phyloP scores from a whole-genome alignment of 2,329 filamentous ascomycete genomes.

The Aspergillus udagawae region DNA sequence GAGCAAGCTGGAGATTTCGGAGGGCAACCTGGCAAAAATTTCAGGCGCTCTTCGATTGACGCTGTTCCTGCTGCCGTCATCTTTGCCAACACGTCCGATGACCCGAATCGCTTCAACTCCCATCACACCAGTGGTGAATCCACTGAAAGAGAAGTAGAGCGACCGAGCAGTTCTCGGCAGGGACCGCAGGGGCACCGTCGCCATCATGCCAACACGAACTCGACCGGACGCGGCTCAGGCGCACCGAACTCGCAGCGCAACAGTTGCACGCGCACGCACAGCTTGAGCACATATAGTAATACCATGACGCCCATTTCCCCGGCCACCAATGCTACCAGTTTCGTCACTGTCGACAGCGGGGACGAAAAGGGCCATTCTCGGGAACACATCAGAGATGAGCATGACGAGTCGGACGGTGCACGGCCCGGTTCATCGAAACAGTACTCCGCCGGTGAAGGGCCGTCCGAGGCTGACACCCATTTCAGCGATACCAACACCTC shows the following conservation, averaged over 20 bases:
- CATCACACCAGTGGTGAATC: constrained; percentile 6
- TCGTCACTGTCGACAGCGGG: constrained; percentile 39
- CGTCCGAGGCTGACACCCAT: constrained; percentile 16
- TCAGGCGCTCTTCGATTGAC: constrained; percentile 18
- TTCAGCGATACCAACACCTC: constrained; percentile 24
- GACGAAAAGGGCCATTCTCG: constrained; percentile 34
- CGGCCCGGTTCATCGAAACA: constrained; percentile 30
- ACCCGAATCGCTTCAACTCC: constrained; percentile 9
- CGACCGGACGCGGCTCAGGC: constrained; percentile 31
- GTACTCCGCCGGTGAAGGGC: constrained; percentile 17
- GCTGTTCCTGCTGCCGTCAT: constrained; percentile 26
- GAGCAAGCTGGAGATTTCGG: constrained; percentile 7
- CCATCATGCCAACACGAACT: constrained; percentile 32
- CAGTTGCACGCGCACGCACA: constrained; percentile 39
- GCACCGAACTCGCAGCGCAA: constrained; percentile 33
- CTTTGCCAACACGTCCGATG: constrained; percentile 21
- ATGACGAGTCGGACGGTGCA: constrained; percentile 26
- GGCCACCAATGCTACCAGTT: constrained; percentile 43
- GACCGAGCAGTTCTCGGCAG: constrained; percentile 28
- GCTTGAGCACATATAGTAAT: constrained; percentile 41
- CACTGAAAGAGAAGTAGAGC: constrained; percentile 18
- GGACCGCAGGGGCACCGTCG: constrained; percentile 16
- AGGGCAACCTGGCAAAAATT: constrained; percentile 8
- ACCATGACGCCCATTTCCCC: constrained; percentile 40
- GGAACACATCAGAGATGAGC: constrained; percentile 27